A percentile compares a stretch with the other conserved stretches of the same genome.
Evolutionary conservation across 805 yeast genomes (phyloP).

Genomic region (Candida succiphila): DNA sequence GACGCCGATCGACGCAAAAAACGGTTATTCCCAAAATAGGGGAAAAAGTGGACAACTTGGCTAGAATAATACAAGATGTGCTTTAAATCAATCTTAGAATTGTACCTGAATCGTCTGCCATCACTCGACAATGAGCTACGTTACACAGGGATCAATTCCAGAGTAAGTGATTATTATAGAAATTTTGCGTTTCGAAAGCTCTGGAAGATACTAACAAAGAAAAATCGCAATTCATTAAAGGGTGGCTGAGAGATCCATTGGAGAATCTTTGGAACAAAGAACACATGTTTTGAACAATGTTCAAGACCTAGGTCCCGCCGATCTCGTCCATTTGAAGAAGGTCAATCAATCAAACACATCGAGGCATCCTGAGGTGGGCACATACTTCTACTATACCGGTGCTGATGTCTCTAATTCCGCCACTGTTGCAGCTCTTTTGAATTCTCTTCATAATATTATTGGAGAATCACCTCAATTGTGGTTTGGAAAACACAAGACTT

Average conservation of each 20-base stretch:
- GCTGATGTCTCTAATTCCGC: slow-evolving; percentile 70
- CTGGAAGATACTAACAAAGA: slow-evolving; percentile 6
- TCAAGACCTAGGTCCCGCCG: slow-evolving; percentile 67
- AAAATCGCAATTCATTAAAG: slow-evolving; percentile 15
- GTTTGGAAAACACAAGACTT: slow-evolving; percentile 68
- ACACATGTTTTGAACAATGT: slow-evolving; percentile 48
- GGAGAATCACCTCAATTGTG: slow-evolving; percentile 57
- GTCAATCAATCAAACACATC: slow-evolving; percentile 16
- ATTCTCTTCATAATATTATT: slow-evolving; percentile 56
- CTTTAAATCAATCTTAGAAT: no score
- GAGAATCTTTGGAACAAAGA: slow-evolving; percentile 51
- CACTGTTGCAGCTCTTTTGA: slow-evolving; percentile 66
- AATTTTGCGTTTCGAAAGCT: neutral
- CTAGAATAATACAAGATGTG: no score
- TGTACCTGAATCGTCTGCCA: no score
- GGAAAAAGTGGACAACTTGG: no score
- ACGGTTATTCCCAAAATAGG: no score
- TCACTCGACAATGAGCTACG: slow-evolving; percentile 20
- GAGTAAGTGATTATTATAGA: slow-evolving; percentile 28
- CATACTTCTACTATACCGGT: slow-evolving; percentile 68
- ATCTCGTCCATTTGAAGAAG: slow-evolving; percentile 41
- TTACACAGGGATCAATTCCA: slow-evolving; percentile 55
- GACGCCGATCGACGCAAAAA: no score
- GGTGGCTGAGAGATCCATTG: slow-evolving; percentile 41
- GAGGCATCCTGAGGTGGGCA: slow-evolving; percentile 46